These are phyloP conservation scores for Inonotus obliquus DNA, from an alignment of 1,284 basidiomycete species.

Conservation along the genomic window DNA sequence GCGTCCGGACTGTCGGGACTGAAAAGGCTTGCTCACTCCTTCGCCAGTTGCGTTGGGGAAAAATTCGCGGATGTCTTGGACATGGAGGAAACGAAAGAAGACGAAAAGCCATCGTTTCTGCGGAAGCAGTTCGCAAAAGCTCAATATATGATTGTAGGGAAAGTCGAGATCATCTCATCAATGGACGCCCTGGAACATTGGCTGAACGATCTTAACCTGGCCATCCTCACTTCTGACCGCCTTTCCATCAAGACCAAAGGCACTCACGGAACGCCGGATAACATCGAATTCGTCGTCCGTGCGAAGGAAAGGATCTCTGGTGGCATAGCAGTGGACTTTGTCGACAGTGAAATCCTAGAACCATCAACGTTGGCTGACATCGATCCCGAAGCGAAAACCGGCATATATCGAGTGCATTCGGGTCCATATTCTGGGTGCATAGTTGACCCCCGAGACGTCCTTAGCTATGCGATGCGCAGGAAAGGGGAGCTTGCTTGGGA, in stretches of 20 bases:
- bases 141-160: background rate
- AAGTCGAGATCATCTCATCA: background rate
- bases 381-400: background rate
- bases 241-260: background rate
- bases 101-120: background rate
- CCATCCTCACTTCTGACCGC: background rate
- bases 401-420: background rate
- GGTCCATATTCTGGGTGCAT: constrained; percentile 2
- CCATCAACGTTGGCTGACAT: background rate
- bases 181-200: background rate
- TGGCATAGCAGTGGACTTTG: background rate
- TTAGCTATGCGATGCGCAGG: background rate
- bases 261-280: background rate
- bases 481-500: background rate
- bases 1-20: background rate
- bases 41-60: background rate
- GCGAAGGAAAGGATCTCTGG: background rate
- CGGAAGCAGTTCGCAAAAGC: background rate
- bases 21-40: background rate
- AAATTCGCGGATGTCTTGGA: background rate
- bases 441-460: background rate
- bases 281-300: background rate
- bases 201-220: background rate
- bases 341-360: background rate
- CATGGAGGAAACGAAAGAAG: background rate